These are phyloP conservation scores for Penicillium sumatraense DNA, from an alignment of 2,329 filamentous ascomycete genomes.

Conservation along the genomic window DNA sequence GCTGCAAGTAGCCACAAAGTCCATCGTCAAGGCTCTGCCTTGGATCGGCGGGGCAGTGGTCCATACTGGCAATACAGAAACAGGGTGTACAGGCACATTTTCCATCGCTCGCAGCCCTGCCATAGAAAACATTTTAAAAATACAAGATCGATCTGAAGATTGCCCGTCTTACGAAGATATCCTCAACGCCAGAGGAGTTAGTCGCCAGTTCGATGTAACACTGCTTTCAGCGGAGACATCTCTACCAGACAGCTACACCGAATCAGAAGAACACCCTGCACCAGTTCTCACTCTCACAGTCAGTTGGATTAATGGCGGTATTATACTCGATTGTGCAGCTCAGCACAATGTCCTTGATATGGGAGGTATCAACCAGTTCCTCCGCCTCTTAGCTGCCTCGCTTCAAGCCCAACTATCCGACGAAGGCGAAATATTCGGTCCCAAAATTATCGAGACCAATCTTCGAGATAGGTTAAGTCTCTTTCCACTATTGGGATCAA, in stretches of 20 bases:
- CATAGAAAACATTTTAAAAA: neutral
- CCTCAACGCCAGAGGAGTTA: neutral
- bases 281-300: constrained; percentile 9
- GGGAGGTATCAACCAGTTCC: constrained; percentile 29
- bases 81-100: constrained; percentile 6
- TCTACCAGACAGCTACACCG: constrained; percentile 10
- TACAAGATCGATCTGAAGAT: neutral
- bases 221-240: constrained; percentile 6
- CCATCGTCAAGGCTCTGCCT: constrained; percentile 20
- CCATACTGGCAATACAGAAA: constrained; percentile 19
- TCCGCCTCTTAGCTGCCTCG: constrained; percentile 25
- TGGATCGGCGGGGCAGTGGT: constrained; percentile 30
- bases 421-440: constrained; percentile 3
- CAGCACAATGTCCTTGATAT: constrained; percentile 40
- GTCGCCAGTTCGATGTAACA: neutral
- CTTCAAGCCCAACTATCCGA: constrained; percentile 15
- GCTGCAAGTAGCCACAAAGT: constrained; percentile 14
- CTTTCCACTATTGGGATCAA: constrained; percentile 1
- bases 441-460: constrained; percentile 17
- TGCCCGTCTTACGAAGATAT: constrained; percentile 11
- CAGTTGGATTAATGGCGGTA: constrained; percentile 30
- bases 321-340: constrained; percentile 30
- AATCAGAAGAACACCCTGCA: neutral
- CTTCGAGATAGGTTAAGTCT: constrained; percentile 1
- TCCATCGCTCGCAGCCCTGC: neutral